These are phyloP conservation scores for Venturia asperata DNA, from an alignment of 2,329 filamentous ascomycete genomes.

Conservation along the genomic window DNA sequence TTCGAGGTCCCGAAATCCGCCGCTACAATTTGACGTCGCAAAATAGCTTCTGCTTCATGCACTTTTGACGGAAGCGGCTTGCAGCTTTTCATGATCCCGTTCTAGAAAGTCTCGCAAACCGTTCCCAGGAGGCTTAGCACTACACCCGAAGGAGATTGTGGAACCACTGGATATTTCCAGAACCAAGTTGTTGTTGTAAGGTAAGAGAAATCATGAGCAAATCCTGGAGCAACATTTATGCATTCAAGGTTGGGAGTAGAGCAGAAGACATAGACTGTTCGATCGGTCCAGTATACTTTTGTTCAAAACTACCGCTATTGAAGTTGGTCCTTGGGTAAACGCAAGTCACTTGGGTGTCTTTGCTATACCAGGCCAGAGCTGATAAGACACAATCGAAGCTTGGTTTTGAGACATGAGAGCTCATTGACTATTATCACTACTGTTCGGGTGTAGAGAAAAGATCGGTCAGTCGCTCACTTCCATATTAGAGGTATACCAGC, in stretches of 20 bases:
- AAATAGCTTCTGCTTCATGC: constrained; percentile 6
- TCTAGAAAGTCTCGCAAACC: not conserved
- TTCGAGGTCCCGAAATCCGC: not conserved
- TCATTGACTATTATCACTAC: too few species aligned
- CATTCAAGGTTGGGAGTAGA: not conserved
- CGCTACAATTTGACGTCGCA: not conserved
- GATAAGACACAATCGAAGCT: too few species aligned
- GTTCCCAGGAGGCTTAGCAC: not conserved
- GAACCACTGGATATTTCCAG: not conserved
- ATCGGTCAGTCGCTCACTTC: too few species aligned
- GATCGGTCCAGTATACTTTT: too few species aligned
- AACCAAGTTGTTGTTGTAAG: not conserved
- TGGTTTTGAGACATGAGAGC: too few species aligned
- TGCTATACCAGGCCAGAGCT: too few species aligned
- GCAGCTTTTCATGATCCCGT: not conserved
- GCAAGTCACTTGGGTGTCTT: too few species aligned
- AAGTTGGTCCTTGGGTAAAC: too few species aligned
- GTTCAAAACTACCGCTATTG: too few species aligned
- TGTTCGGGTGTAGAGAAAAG: too few species aligned
- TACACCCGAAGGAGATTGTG: not conserved
- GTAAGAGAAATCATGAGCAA: not conserved
- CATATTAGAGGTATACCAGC: too few species aligned
- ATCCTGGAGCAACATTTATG: not conserved
- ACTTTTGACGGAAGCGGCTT: not conserved
- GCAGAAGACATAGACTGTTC: too few species aligned